phyloP scores from a whole-genome alignment of 2,329 filamentous ascomycete genomes.

The Lasiodiplodia theobromae region DNA sequence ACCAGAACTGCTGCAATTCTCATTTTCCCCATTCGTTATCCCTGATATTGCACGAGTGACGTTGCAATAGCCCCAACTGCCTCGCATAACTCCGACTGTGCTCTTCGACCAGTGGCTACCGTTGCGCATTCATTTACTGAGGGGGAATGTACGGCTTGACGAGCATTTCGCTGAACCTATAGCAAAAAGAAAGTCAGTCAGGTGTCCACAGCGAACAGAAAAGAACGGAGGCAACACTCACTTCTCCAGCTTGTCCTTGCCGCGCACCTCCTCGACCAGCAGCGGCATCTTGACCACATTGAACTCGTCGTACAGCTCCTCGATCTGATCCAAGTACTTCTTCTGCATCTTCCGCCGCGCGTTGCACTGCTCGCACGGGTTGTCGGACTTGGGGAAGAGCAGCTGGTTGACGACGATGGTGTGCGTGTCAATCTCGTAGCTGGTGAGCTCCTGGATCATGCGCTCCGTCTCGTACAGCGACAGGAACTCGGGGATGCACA shows the following conservation, averaged over 20 bases:
- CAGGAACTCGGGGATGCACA: conserved; percentile 97
- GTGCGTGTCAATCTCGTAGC: conserved; percentile 95
- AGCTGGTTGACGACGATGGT: conserved; percentile 98
- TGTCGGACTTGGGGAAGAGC: conserved; percentile 85
- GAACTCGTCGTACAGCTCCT: conserved; percentile 98
- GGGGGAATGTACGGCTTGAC: conserved; percentile 78
- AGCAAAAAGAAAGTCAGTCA: conserved; percentile 30
- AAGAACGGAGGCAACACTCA: conserved; percentile 38
- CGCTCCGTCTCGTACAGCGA: conserved; percentile 98
- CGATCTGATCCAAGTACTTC: conserved; percentile 98
- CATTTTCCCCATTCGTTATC: not conserved
- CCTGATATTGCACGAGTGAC: not conserved
- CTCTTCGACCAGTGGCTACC: not conserved
- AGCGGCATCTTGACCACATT: conserved; percentile 99
- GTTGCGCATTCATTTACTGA: conserved; percentile 35
- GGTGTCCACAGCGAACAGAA: not conserved
- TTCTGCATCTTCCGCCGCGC: conserved; percentile 97
- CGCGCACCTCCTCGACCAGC: conserved; percentile 92
- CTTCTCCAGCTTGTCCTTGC: conserved; percentile 90
- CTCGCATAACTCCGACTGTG: not conserved
- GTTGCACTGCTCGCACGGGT: conserved; percentile 93
- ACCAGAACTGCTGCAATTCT: not conserved
- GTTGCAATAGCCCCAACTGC: not conserved
- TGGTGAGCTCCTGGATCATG: conserved; percentile 97
- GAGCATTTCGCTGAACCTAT: conserved; percentile 80